Evolutionary conservation across 2,329 filamentous ascomycete genomes (phyloP), one percentile per base, ranked within the genome.

Genomic region (Dactylellina drechsleri): DNA sequence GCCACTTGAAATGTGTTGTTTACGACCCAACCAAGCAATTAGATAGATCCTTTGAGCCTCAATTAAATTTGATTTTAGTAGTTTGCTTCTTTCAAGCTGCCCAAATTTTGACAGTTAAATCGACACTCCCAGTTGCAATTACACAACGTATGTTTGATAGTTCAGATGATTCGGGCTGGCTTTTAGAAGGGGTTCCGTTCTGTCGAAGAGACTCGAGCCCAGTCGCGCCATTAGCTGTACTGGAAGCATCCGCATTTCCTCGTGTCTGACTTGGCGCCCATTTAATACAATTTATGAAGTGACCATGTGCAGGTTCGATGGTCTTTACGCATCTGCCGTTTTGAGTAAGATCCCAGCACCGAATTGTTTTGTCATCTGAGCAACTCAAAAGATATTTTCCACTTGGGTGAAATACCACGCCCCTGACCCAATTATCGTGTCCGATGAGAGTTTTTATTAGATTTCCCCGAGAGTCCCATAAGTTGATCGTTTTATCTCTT

Each of bases 391-490:
- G 86, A 80, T 95, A 97, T 82, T 94, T 96, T 50, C 94, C 94
- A 7, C 92, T 91, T 0, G 94, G 94, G 79, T 97, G 94, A 81
- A 97, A 98, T 8, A 92, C 89, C 4, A 97, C 83, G 0, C 87
- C 91, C 36, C 92, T 89, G 7, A 98, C 88, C 94, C 94, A 98
- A 81, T 97, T 97, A 81, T 97, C 93, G 81, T 97, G 94, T 1
- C 94, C 94, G 0, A 89, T 84, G 0, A 98, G 85, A 0, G 91
- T 95, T 81, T 92, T 94, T 80, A 97, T 89, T 77, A 92, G 88
- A 10, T 90, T 92, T 36, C 94, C 94, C 64, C 92, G 87, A 10
- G 90, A 87, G 81, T 97, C 92, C 92, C 93, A 97, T 5, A 98
- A 83, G 79, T 90, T 90, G 80, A 98, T 96, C 0, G 90, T 91